A percentile compares a stretch with the other conserved stretches of the same genome.
These are phyloP conservation scores for Trametes villosa DNA, from an alignment of 768 basidiomycete species.

Conservation along the genomic window DNA sequence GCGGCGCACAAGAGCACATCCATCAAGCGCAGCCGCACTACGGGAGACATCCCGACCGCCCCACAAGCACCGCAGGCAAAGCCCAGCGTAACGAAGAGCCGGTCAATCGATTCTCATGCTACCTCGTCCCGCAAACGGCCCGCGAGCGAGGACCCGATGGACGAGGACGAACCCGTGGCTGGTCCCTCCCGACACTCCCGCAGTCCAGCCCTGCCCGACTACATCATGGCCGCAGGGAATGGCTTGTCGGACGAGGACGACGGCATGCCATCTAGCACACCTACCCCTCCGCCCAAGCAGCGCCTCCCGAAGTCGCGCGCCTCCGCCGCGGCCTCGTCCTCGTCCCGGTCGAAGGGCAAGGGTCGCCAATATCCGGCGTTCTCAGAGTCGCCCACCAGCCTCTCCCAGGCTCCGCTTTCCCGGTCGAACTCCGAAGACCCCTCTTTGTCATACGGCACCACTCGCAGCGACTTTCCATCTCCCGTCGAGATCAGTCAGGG, in stretches of 20 bases:
- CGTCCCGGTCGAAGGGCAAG: neutral
- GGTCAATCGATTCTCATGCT: neutral
- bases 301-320: neutral
- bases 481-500: neutral
- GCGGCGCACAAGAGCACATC: too few relatives aligned
- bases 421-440: neutral
- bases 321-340: neutral
- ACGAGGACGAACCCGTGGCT: neutral
- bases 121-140: neutral
- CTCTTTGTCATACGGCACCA: neutral
- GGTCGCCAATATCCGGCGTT: neutral
- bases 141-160: neutral
- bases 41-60: neutral
- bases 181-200: slow-evolving; percentile 1
- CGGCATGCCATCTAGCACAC: slow-evolving; percentile 9
- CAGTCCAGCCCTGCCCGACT: neutral
- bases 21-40: neutral
- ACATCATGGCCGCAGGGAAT: neutral
- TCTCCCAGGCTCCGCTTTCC: neutral
- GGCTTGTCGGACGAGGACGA: slow-evolving; percentile 1
- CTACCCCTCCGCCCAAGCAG: slow-evolving; percentile 6
- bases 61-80: neutral
- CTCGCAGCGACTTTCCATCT: too few relatives aligned
- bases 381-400: slow-evolving; percentile 5
- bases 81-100: neutral